These are phyloP conservation scores for Glomus cerebriforme DNA, from an alignment of 192 early-diverging fungal species.

Conservation along the genomic window DNA sequence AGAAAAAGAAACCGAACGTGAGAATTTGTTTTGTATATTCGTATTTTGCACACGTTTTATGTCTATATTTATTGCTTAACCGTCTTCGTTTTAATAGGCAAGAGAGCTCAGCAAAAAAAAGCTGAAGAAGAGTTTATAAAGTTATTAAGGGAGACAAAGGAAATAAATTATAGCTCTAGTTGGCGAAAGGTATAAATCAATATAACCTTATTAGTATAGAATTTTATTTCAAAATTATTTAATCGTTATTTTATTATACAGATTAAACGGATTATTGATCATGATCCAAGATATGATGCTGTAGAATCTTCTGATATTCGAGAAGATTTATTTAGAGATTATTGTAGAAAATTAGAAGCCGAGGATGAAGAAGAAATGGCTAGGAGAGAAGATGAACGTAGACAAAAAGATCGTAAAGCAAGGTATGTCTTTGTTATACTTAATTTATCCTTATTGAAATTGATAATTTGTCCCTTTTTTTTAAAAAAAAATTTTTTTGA, in stretches of 20 bases:
- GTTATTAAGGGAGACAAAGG: slow-evolving; percentile 60
- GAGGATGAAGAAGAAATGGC: slow-evolving; percentile 37
- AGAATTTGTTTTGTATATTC: not conserved
- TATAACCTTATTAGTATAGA: not conserved
- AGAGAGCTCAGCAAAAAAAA: slow-evolving; percentile 44
- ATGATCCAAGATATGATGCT: slow-evolving; percentile 65
- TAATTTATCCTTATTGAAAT: not conserved
- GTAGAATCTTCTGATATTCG: slow-evolving; percentile 62
- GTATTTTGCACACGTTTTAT: not conserved
- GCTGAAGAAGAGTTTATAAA: slow-evolving; percentile 57
- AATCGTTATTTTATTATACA: not conserved
- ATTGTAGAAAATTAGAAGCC: slow-evolving; percentile 48
- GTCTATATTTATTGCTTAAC: not conserved
- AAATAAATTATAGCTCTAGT: slow-evolving; percentile 55
- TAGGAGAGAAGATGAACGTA: slow-evolving; percentile 25
- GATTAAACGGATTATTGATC: slow-evolving; percentile 64
- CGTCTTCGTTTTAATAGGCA: slow-evolving; percentile 30
- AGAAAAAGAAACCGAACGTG: slow-evolving; percentile 32
- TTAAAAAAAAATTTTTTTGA: not conserved
- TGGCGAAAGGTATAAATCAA: slow-evolving; percentile 56
- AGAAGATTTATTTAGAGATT: slow-evolving; percentile 73
- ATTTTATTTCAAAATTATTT: not conserved
- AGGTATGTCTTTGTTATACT: not conserved
- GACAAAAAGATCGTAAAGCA: slow-evolving; percentile 24
- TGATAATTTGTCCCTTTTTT: not conserved